Base-by-base conservation (phyloP, 75 land plant genomes). In the Pinus tabuliformis region DNA sequence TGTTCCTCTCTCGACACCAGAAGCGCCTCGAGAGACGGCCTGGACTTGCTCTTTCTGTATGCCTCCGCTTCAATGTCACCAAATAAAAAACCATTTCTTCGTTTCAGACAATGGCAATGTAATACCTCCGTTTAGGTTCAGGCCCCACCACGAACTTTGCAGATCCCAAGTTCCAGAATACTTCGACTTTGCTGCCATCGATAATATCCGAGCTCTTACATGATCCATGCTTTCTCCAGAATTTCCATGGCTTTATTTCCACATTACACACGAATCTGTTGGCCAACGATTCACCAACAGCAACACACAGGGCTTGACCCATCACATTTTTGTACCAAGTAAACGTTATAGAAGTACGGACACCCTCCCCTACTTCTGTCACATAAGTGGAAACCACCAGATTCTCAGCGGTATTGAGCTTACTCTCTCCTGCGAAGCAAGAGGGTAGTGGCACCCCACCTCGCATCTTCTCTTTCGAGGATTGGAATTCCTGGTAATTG, bases 31-130 rank as follows among this genome's bases (percentile, higher is more conserved):
- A 60, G 59, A 33, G 85, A 75, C 1, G 88, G 1, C 11, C 70
- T 77, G 18, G 91, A 73, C 39, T 73, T 78, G 3, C 86, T 87
- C 83, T 89, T 96, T 81, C 78, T 86, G 62, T 77, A 90, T 1
- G 94, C 94, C 59, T 90, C 94, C 21, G 82, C 86, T 59, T 73
- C 76, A 84, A 93, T 81, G 82, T 96, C 97, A 0, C 99, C 99
- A 2, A 96, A 78, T 75, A 93, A 76, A 96, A 77, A 4, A 82
- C 88, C 77, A 93, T 78, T 70, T 91, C 84, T 3, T 76, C 76
- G 28, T 90, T 89, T 20, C 78, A 88, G 6, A 89, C 84, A 1
- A 96, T 80, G 18, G 91, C 94, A 11, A 96, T 21, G 76, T 85
- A 96, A 80, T 85, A 96, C 4, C 87, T 90, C 16, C 90, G 94